Evolutionary conservation across 768 basidiomycete genomes (phyloP).

Genomic region (Artomyces pyxidatus): DNA sequence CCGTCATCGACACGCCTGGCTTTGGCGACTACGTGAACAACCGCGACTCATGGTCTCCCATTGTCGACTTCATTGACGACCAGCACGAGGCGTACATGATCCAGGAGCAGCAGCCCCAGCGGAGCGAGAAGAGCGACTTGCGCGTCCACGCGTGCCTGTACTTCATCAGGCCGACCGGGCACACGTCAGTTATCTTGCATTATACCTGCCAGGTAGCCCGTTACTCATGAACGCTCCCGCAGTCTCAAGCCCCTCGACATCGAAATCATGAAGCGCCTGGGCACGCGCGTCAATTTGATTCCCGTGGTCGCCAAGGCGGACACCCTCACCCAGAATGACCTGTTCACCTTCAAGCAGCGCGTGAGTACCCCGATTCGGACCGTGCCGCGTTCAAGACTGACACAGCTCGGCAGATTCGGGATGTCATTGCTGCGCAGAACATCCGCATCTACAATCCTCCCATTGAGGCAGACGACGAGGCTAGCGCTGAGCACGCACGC

Average conservation of each 20-base stretch:
- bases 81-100: constrained; percentile 94
- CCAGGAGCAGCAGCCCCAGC: constrained; percentile 98
- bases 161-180: constrained; percentile 93
- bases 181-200: constrained; percentile 67
- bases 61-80: constrained; percentile 97
- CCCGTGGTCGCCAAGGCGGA: constrained; percentile 98
- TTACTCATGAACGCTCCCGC: constrained; percentile 3
- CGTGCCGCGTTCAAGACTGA: constrained; percentile 10
- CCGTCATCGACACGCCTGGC: constrained; percentile 97
- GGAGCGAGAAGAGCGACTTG: constrained; percentile 89
- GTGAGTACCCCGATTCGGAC: constrained; percentile 36
- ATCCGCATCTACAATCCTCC: constrained; percentile 95
- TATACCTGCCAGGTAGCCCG: constrained; percentile 2
- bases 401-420: constrained; percentile 56
- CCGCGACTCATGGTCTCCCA: constrained; percentile 96
- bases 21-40: constrained; percentile 99
- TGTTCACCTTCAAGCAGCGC: constrained; percentile 86
- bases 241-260: constrained; percentile 97
- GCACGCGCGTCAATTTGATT: constrained; percentile 95
- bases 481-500: constrained; percentile 81
- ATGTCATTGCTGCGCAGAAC: constrained; percentile 83
- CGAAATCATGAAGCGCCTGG: constrained; percentile 99
- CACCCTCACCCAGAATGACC: constrained; percentile 90
- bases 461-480: constrained; percentile 81
- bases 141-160: constrained; percentile 95